Evolutionary conservation across 495 filamentous ascomycete genomes (phyloP).

Genomic region (Parathielavia hyrcaniae): DNA sequence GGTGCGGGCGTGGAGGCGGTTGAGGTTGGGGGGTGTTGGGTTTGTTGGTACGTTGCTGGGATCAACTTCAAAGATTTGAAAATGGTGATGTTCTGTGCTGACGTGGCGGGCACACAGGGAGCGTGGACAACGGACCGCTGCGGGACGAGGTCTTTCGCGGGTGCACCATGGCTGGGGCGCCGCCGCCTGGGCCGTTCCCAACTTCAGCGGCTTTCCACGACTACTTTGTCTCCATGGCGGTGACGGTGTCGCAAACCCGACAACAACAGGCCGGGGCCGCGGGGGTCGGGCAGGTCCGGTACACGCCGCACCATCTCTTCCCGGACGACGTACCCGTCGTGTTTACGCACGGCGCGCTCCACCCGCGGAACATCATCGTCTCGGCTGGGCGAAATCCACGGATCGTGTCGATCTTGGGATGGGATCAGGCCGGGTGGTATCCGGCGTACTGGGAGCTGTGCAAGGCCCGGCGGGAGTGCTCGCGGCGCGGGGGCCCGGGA

Average conservation of each 20-base stretch:
- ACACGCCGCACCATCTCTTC: conserved; percentile 17
- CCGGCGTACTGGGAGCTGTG: conserved; percentile 46
- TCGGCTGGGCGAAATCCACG: conserved; percentile 28
- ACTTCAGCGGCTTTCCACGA: conserved; percentile 19
- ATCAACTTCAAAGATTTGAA: background rate
- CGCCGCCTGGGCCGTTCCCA: conserved; percentile 18
- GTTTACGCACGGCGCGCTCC: conserved; percentile 45
- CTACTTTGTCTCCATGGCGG: conserved; percentile 22
- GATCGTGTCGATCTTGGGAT: conserved; percentile 40
- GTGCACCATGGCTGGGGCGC: conserved; percentile 7
- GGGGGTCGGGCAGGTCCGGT: conserved; percentile 2
- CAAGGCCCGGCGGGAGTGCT: conserved; percentile 33
- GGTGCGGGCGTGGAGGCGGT: conserved; percentile 16
- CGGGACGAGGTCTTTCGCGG: conserved; percentile 16
- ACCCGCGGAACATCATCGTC: conserved; percentile 44
- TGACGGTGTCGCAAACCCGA: conserved; percentile 11
- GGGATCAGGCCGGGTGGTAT: conserved; percentile 47
- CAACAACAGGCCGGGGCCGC: conserved; percentile 1
- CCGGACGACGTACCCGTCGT: conserved; percentile 34
- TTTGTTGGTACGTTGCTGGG: conserved; percentile 13
- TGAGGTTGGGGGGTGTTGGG: conserved; percentile 7
- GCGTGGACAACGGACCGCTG: conserved; percentile 25
- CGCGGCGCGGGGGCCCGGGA: background rate
- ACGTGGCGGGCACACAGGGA: conserved; percentile 17
- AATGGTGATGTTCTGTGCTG: background rate